Conservation (phyloP, 345 rosid species). For the Turnera subulata region DNA sequence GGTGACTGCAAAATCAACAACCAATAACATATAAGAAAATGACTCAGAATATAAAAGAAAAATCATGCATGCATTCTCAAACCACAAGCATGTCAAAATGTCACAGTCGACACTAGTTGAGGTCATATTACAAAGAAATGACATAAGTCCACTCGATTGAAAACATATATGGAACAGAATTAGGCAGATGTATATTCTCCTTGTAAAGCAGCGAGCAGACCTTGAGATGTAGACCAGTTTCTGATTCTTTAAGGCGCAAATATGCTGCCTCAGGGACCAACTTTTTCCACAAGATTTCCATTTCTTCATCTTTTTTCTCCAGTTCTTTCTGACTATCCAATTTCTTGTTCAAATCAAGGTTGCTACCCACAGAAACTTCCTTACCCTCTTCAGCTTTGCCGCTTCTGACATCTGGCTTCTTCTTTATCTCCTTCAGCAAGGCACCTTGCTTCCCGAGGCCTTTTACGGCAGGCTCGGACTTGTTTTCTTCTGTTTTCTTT, state of each 20-base stretch:
- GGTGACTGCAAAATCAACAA: constrained; percentile 22
- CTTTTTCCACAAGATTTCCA: constrained; percentile 51
- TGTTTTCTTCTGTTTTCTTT: constrained; percentile 64
- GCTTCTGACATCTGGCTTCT: constrained; percentile 61
- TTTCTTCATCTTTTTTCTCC: constrained; percentile 57
- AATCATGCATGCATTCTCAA: not conserved
- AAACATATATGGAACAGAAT: constrained; percentile 12
- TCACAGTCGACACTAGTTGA: not conserved
- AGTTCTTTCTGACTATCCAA: constrained; percentile 51
- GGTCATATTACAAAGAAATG: constrained; percentile 9
- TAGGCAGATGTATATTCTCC: not conserved
- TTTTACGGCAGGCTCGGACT: constrained; percentile 79
- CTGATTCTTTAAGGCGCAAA: constrained; percentile 33
- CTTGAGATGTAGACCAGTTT: constrained; percentile 37
- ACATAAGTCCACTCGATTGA: not conserved
- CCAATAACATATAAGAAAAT: constrained; percentile 2
- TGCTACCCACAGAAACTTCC: constrained; percentile 39
- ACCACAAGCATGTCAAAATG: not conserved
- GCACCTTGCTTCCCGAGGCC: constrained; percentile 99
- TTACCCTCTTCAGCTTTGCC: constrained; percentile 59
- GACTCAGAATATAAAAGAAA: not conserved
- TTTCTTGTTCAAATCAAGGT: constrained; percentile 43
- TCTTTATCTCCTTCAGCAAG: constrained; percentile 81
- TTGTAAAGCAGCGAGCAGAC: constrained; percentile 19
- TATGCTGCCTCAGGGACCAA: constrained; percentile 28